Conservation (phyloP, 352 stramenopile species). For the Poterioochromonas sp. region DNA sequence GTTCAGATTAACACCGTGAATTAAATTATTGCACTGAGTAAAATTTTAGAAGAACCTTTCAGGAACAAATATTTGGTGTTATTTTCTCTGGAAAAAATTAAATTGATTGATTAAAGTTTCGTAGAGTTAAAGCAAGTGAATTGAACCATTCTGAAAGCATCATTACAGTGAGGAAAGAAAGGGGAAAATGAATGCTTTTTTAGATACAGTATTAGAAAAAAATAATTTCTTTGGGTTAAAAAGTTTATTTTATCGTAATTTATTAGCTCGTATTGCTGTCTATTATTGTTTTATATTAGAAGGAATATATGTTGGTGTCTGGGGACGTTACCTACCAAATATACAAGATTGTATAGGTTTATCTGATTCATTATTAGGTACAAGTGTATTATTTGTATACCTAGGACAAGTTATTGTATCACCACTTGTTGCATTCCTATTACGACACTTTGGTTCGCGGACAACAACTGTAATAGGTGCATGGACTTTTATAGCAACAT, state of each 20-base stretch:
- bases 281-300: conserved; percentile 24
- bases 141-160: no score
- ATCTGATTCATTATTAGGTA: conserved; percentile 1
- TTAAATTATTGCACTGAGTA: no score
- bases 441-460: background rate
- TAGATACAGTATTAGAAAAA: background rate
- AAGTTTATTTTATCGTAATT: conserved; percentile 5
- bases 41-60: no score
- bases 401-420: conserved; percentile 8
- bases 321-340: background rate
- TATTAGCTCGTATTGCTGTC: background rate
- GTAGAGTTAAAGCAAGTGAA: no score
- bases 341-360: conserved; percentile 23
- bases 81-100: no score
- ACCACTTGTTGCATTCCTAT: background rate
- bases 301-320: conserved; percentile 16
- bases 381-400: conserved; percentile 11
- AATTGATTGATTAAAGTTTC: no score
- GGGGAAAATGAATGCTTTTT: background rate
- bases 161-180: no score
- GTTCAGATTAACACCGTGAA: no score
- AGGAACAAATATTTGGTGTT: no score
- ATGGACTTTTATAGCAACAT: background rate
- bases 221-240: background rate
- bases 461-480: background rate